phyloP scores from a whole-genome alignment of 2,329 filamentous ascomycete species.

The Westerdykella aurantiaca region DNA sequence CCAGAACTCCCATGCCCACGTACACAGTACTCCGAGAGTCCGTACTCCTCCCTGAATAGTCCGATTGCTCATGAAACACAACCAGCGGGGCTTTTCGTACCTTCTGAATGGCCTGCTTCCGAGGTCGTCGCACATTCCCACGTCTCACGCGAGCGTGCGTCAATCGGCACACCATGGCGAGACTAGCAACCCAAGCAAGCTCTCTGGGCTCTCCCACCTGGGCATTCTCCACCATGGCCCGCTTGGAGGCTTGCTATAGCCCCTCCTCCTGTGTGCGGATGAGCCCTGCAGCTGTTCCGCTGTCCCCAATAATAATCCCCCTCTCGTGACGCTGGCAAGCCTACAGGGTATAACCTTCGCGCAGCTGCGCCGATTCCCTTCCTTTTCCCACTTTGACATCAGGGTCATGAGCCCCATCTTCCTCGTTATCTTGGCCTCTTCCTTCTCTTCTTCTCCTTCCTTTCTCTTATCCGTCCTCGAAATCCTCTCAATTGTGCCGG shows the following conservation, averaged over 20 bases:
- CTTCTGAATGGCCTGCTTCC: too few relatives aligned
- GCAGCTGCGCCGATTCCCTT: too few relatives aligned
- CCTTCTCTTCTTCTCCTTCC: conserved; percentile 3
- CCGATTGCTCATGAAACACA: too few relatives aligned
- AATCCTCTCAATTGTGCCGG: conserved; percentile 5
- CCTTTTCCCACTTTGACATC: too few relatives aligned
- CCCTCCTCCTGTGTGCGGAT: not conserved
- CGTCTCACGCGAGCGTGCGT: not conserved
- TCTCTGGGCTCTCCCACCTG: not conserved
- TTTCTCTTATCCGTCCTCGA: conserved; percentile 3
- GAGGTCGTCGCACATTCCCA: not conserved
- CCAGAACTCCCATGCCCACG: too few relatives aligned
- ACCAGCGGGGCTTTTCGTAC: too few relatives aligned
- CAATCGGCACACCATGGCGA: not conserved
- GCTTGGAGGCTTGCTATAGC: not conserved
- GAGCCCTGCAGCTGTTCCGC: not conserved
- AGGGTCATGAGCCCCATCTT: too few relatives aligned
- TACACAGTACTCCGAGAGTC: too few relatives aligned
- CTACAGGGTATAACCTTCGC: not conserved
- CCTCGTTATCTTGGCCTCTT: not conserved
- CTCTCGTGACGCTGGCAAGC: not conserved
- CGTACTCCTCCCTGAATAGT: too few relatives aligned
- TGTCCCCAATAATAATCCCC: not conserved
- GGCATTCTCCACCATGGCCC: not conserved
- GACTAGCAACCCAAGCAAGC: not conserved